Percentiles rank a stretch among this genome's conserved stretches.
Conservation (phyloP, 2,329 filamentous ascomycete genomes). For the Xylogone sp. region DNA sequence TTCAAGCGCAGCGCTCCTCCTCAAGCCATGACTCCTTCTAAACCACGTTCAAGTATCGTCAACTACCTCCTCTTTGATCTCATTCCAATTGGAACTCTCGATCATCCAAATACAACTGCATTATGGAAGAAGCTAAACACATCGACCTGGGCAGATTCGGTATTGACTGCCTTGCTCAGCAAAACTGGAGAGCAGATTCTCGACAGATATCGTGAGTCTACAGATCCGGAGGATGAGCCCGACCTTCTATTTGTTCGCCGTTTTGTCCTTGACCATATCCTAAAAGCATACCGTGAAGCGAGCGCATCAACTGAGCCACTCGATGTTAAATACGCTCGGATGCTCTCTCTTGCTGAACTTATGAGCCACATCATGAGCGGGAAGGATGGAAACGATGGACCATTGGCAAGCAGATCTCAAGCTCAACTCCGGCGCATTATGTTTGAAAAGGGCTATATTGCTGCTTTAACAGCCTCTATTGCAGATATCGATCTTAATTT, state of each 20-base stretch:
- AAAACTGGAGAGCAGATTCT: constrained; percentile 77
- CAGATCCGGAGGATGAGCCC: constrained; percentile 70
- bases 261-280: constrained; percentile 89
- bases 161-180: constrained; percentile 80
- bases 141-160: constrained; percentile 78
- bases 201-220: constrained; percentile 53
- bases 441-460: constrained; percentile 97
- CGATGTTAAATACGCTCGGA: constrained; percentile 80
- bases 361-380: constrained; percentile 91
- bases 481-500: constrained; percentile 95
- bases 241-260: constrained; percentile 89
- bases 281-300: constrained; percentile 90
- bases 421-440: constrained; percentile 88
- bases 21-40: constrained; percentile 78
- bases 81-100: constrained; percentile 58
- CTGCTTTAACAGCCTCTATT: constrained; percentile 84
- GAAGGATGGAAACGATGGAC: constrained; percentile 51
- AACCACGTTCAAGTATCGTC: constrained; percentile 85
- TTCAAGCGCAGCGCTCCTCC: constrained; percentile 90
- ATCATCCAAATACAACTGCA: constrained; percentile 68
- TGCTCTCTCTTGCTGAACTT: constrained; percentile 83
- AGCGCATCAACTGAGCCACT: constrained; percentile 73
- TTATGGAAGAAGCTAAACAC: constrained; percentile 85
- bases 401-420: constrained; percentile 53
- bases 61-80: constrained; percentile 90